Evolutionary conservation across 371 early-diverging fungal species (phyloP), one percentile per base, ranked within the genome.

Genomic region (Dichotomocladium elegans): DNA sequence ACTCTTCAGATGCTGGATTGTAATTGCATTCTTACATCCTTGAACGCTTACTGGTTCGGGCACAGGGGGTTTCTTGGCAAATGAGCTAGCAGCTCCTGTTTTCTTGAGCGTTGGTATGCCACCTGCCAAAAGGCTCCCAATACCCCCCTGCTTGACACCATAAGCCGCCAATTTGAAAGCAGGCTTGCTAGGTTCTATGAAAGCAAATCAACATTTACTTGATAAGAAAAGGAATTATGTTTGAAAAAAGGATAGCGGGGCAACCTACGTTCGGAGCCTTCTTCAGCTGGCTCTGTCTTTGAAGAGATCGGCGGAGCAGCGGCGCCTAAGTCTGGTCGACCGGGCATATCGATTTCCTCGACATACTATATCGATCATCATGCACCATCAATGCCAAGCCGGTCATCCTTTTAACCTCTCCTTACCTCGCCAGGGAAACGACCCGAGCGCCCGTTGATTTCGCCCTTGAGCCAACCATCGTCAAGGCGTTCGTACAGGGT

Each of bases 101-200:
- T 74, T 74, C 45, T 70, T 74, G 26, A 70, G 52, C 15, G 46
- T 10, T 19, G 63, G 67, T 34, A 67, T 73, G 9, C 83, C 86
- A 22, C 87, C 88, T 22, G 88, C 86, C 47, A 90, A 82, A 33
- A 90, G 62, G 45, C 87, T 81, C 26, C 91, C 91, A 51, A 90
- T 77, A n/a, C 91, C 91, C 49, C 89, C 91, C 59, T 87, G 86
- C 54, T 87, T 87, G n/a, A 91, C 89, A 49, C 91, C 91, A 54
- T 83, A 89, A 0, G 88, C 85, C 6, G 87, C 86, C 50, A 87
- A 63, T 55, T 76, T 86, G 47, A 63, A 63, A 14, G 50, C 55
- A 5, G 55, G 61, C 44, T 59, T 59, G 27, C 52, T 35, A 15
- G 51, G 50, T 54, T 37, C 2, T n/a, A n/a, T n/a, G n/a, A n/a